Evolutionary conservation across 371 early-diverging fungal species (phyloP), one percentile per base, ranked within the genome.

Genomic region (Mucor lusitanicus): DNA sequence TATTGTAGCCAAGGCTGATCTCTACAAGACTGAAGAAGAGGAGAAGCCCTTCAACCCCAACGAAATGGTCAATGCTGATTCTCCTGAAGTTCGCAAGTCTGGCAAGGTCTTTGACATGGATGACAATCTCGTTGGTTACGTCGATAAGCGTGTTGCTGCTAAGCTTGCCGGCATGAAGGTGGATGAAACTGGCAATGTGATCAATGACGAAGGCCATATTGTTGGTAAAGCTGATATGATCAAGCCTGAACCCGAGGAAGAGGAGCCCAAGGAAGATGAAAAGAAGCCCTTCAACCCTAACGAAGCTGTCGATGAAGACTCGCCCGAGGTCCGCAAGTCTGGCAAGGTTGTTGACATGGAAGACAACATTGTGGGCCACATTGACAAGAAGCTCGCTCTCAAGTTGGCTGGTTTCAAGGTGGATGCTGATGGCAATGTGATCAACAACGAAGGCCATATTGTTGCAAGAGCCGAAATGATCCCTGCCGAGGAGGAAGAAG

Each of bases 381-480:
- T 72, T 28, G 66, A 66, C 13, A 61, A 67, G 30, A 39, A 60
- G 13, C 32, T 28, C 23, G 69, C 72, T 25, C 60, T 37, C 35
- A 66, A 69, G 17, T 50, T 60, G 19, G 72, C 57, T 23, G 72
- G 69, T 8, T 63, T 60, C 61, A 62, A 55, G 40, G 69, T 72
- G 0, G 72, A 75, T 48, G 35, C 63, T n/a, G 69, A 75, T 33
- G 72, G 75, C 23, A 72, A 75, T 40, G 59, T 75, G 3, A 64
- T 75, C 12, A 48, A 71, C 27, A 40, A 63, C 0, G 67, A 75
- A 46, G 75, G 75, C 5, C 62, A 75, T 15, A 69, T 57, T n/a
- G 62, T 75, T 25, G 75, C 69, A 8, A 71, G 61, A 19, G 75
- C 72, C 15, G 65, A 75, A 39, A 65, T 75, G 64, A 21, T 58